Base-by-base conservation (phyloP, 2,329 filamentous ascomycete species). In the Fusarium subtropicale region DNA sequence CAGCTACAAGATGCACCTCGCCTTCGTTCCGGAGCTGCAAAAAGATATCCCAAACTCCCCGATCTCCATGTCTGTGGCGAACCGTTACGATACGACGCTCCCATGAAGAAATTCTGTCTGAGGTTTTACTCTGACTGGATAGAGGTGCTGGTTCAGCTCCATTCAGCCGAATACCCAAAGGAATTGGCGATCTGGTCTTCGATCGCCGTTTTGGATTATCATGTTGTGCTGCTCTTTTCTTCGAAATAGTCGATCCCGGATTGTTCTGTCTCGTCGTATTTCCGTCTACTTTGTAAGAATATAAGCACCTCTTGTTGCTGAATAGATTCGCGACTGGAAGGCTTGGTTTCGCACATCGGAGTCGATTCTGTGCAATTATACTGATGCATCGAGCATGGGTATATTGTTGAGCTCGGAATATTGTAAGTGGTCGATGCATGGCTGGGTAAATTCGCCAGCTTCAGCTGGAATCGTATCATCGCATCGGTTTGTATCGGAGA, bases 11-110 rank as follows among this genome's bases (percentile, higher is more conserved):
- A 15, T 62, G 60, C 30, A 56, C 47, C 24, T 68, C 56, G 18
- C 56, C 73, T 38, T 62, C 54, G 3, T 46, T 47, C 31, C 58
- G 64, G 20, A 79, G 64, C 22, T 69, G 61, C 30, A 73, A 36
- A 44, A 79, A 76, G 16, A 66, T 63, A 11, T 71, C 62, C 77
- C 78, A 79, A 45, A 71, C 68, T 28, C 74, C 76, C 28, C 74
- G 66, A 34, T 64, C 39, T 10, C 72, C 72, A 52, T 72, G 55
- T 6, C 60, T 63, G 28, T 67, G 72, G 6, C 66, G 73, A 7
- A 69, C 64, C 12, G 55, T 53, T 22, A 63, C 51, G 12, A 77
- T 47, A 15, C 67, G 60, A 18, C 55, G 64, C 34, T 74, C 63
- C 70, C 71, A 76, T 10, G 53, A 52, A 18, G 58, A 59, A 7